Percentiles rank a stretch among this genome's conserved stretches.
Evolutionary conservation across 345 rosid genomes (phyloP).

Genomic region (Eucalyptus melliodora): DNA sequence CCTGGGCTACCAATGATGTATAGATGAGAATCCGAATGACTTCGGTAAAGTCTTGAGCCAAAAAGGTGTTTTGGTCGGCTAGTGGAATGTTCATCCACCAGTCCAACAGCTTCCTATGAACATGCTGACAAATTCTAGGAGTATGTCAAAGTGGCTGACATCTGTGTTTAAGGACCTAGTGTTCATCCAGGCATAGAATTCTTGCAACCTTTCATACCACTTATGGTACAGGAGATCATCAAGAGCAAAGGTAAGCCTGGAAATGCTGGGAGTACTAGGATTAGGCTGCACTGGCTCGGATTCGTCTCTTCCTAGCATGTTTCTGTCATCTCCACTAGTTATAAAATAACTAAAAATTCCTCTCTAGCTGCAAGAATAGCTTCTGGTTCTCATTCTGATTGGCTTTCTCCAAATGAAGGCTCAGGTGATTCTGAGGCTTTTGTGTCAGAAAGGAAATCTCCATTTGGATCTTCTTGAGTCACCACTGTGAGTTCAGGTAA

Average conservation of each 20-base stretch:
- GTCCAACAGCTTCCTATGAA: neutral
- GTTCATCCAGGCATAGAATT: neutral
- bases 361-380: neutral
- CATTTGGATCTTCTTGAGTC: neutral
- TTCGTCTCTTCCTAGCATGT: neutral
- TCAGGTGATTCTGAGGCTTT: neutral
- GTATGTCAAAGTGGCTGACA: neutral
- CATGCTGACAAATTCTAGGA: neutral
- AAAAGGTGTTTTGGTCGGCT: neutral
- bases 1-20: neutral
- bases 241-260: neutral
- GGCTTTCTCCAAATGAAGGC: neutral
- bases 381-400: neutral
- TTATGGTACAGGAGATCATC: neutral
- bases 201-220: neutral
- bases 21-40: neutral
- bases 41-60: neutral
- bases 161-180: neutral
- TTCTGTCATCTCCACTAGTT: neutral
- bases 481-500: neutral
- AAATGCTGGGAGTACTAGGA: neutral
- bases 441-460: neutral
- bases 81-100: neutral
- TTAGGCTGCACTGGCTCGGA: neutral
- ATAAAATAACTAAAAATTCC: neutral